Percentiles rank a stretch among this genome's conserved stretches.
Conservation (phyloP, 768 basidiomycete genomes). For the Lenzites betulinus region DNA sequence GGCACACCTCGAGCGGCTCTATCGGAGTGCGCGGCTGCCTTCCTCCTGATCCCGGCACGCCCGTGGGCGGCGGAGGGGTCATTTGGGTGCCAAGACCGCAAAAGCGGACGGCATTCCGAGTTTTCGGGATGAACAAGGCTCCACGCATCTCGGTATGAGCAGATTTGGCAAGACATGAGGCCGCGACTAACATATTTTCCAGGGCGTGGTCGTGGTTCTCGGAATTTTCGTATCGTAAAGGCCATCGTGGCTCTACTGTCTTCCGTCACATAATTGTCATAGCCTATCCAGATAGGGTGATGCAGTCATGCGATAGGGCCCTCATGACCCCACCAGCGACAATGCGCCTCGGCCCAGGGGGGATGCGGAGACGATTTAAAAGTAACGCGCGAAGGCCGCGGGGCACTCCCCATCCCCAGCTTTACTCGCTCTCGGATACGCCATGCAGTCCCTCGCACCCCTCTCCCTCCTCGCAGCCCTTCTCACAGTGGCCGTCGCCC, state of each 20-base stretch:
- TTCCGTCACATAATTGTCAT: background rate
- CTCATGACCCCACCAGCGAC: background rate
- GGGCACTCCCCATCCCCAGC: background rate
- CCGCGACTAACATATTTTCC: background rate
- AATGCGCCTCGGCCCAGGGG: background rate
- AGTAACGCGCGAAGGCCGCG: no score
- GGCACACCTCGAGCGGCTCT: background rate
- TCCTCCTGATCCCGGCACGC: background rate
- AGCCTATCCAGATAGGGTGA: no score
- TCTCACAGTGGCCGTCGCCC: conserved; percentile 30
- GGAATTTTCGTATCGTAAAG: conserved; percentile 1
- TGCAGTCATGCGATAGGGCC: background rate
- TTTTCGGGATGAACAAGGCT: background rate
- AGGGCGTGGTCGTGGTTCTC: background rate
- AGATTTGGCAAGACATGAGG: background rate
- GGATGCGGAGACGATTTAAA: background rate
- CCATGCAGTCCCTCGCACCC: conserved; percentile 21
- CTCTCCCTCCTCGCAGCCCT: conserved; percentile 28
- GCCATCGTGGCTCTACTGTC: background rate
- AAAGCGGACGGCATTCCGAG: background rate
- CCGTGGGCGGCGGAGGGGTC: background rate
- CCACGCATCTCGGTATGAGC: background rate
- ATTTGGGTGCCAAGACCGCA: background rate
- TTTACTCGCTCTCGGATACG: background rate
- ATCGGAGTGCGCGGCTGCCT: background rate